phyloP scores from a whole-genome alignment of 2,329 filamentous ascomycete genomes.

The Chalaropsis thielavioides region DNA sequence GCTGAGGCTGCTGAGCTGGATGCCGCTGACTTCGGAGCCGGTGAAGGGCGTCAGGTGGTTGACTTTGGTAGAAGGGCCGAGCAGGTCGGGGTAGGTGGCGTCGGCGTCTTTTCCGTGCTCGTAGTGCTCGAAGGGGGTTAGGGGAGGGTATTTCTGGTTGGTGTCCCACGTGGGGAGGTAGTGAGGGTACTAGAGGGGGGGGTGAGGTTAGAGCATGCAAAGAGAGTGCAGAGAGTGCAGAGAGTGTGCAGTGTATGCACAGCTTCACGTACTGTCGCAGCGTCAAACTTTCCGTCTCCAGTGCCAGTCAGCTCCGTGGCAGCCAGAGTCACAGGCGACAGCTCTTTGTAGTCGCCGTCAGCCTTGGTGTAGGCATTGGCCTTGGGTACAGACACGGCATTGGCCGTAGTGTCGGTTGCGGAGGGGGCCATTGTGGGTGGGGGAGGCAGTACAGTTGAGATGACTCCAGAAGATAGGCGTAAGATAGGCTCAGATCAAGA shows the following conservation, averaged over 20 bases:
- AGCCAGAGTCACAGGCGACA: slow-evolving; percentile 12
- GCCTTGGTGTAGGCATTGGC: slow-evolving; percentile 12
- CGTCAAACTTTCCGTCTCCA: slow-evolving; percentile 10
- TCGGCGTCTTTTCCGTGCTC: slow-evolving; percentile 68
- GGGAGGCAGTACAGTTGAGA: too few species aligned
- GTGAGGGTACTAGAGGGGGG: slow-evolving; percentile 43
- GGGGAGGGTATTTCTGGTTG: slow-evolving; percentile 48
- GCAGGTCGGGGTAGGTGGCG: slow-evolving; percentile 50
- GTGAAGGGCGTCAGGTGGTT: slow-evolving; percentile 57
- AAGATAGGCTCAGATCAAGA: not conserved
- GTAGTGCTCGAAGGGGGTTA: slow-evolving; percentile 55
- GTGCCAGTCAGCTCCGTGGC: slow-evolving; percentile 16
- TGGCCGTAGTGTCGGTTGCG: slow-evolving; percentile 11
- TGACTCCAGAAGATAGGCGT: not conserved
- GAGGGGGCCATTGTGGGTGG: slow-evolving; percentile 13
- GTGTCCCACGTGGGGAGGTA: slow-evolving; percentile 61
- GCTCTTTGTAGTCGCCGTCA: slow-evolving; percentile 17
- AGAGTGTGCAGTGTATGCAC: not conserved
- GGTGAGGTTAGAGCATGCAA: not conserved
- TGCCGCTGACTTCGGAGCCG: slow-evolving; percentile 54
- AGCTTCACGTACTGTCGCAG: slow-evolving; percentile 11
- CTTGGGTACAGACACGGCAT: not conserved
- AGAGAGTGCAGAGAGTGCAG: not conserved
- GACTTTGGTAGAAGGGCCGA: slow-evolving; percentile 38
- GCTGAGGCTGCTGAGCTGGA: slow-evolving; percentile 56